These are phyloP conservation scores for Paracorniculantispora psalliotae DNA, from an alignment of 2,329 filamentous ascomycete genomes.

Conservation along the genomic window DNA sequence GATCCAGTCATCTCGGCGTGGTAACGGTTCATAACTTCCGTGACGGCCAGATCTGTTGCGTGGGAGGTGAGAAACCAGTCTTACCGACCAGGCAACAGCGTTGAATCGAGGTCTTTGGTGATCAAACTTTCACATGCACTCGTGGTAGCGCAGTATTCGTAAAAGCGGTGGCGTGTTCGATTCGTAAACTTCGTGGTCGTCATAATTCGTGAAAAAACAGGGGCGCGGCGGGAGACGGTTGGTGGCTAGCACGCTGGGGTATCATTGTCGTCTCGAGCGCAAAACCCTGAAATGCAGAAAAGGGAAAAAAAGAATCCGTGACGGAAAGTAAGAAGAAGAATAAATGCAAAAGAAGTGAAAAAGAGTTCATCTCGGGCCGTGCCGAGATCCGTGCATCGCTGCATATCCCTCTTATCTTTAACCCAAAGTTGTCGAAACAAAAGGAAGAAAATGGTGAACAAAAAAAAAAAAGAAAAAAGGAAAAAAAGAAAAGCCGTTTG, in stretches of 20 bases:
- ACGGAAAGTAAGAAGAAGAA: slow-evolving; percentile 24
- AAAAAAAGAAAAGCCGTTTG: slow-evolving; percentile 39
- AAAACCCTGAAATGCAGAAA: not conserved
- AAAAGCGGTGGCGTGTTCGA: slow-evolving; percentile 6
- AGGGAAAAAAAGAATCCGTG: slow-evolving; percentile 8
- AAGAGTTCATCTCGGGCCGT: slow-evolving; percentile 43
- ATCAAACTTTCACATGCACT: slow-evolving; percentile 12
- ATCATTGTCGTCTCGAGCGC: slow-evolving; percentile 9
- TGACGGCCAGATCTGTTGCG: slow-evolving; percentile 32
- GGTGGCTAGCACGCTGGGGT: slow-evolving; percentile 11
- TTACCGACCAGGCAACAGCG: not conserved
- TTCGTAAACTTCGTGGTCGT: slow-evolving; percentile 16
- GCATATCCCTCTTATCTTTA: slow-evolving; percentile 55
- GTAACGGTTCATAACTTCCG: slow-evolving; percentile 31
- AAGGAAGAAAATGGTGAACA: slow-evolving; percentile 27
- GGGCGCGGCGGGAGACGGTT: slow-evolving; percentile 6
- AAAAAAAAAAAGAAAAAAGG: slow-evolving; percentile 24
- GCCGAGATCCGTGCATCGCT: slow-evolving; percentile 58
- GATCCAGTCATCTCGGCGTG: slow-evolving; percentile 36
- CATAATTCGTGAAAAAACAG: slow-evolving; percentile 10
- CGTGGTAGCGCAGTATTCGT: slow-evolving; percentile 5
- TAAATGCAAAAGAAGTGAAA: slow-evolving; percentile 35
- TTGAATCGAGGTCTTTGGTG: slow-evolving; percentile 6
- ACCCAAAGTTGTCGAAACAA: slow-evolving; percentile 25
- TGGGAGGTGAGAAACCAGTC: slow-evolving; percentile 18